These are phyloP conservation scores for Hibiscus mutabilis DNA, from an alignment of 345 rosid species.

Conservation along the genomic window DNA sequence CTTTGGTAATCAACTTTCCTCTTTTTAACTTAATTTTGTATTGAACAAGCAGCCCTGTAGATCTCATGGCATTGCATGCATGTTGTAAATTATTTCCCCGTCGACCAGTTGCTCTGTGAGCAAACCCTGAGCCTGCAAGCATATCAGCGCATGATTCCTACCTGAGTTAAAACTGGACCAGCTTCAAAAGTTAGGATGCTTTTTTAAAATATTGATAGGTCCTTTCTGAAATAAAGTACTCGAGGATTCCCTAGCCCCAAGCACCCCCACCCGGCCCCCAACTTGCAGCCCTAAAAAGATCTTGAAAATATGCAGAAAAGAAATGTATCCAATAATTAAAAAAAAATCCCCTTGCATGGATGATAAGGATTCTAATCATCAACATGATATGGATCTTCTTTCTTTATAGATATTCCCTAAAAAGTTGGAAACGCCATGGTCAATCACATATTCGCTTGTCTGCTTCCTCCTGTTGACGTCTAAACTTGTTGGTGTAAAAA, in stretches of 20 bases:
- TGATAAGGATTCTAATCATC: constrained; percentile 38
- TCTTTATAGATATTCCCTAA: not conserved
- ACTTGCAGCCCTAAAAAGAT: constrained; percentile 26
- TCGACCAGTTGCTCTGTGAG: not conserved
- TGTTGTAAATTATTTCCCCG: not conserved
- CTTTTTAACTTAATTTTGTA: not conserved
- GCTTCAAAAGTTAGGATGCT: not conserved
- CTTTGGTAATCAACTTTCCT: no score
- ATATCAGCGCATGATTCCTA: not conserved
- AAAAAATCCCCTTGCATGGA: constrained; percentile 31
- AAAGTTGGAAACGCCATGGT: not conserved
- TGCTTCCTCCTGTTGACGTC: constrained; percentile 12
- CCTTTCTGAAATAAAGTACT: constrained; percentile 11
- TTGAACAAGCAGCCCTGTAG: not conserved
- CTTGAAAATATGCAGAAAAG: constrained; percentile 18
- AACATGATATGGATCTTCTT: constrained; percentile 15
- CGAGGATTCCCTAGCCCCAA: constrained; percentile 21
- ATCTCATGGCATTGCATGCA: not conserved
- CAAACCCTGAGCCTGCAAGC: not conserved
- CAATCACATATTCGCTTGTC: constrained; percentile 5
- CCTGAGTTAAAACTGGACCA: constrained; percentile 3
- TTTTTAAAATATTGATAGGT: constrained; percentile 4
- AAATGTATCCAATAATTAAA: constrained; percentile 4
- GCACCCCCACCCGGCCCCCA: constrained; percentile 16
- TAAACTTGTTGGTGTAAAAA: not conserved